phyloP scores from a whole-genome alignment of 1,284 basidiomycete species.

The Ustilago esculenta region DNA sequence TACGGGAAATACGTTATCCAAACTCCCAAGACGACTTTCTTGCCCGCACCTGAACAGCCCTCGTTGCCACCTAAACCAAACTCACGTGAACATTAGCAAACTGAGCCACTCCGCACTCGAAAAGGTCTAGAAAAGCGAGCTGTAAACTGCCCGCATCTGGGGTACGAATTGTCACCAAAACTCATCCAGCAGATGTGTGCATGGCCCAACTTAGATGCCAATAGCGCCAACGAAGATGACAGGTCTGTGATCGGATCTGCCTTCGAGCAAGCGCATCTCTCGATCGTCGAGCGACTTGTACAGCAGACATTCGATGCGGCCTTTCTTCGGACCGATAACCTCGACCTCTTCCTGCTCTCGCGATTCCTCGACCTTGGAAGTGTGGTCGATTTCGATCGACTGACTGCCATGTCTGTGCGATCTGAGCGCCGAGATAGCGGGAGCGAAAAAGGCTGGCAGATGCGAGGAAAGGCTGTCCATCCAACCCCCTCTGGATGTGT shows the following conservation, averaged over 20 bases:
- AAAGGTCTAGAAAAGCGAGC: too few species aligned
- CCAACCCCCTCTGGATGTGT: slow-evolving; percentile 11
- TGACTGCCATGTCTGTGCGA: slow-evolving; percentile 11
- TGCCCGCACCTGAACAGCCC: too few species aligned
- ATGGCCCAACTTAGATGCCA: slow-evolving; percentile 43
- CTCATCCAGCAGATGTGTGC: too few species aligned
- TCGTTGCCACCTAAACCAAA: too few species aligned
- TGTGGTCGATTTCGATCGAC: not conserved
- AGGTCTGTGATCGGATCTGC: slow-evolving; percentile 71
- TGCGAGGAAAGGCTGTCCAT: slow-evolving; percentile 47
- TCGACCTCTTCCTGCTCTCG: not conserved
- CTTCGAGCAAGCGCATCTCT: slow-evolving; percentile 78
- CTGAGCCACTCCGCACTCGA: too few species aligned
- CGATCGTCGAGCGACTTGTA: slow-evolving; percentile 80
- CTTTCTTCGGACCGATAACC: slow-evolving; percentile 47
- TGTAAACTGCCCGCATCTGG: too few species aligned
- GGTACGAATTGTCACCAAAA: too few species aligned
- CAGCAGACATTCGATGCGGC: slow-evolving; percentile 71
- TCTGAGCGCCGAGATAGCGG: slow-evolving; percentile 29
- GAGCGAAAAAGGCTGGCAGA: slow-evolving; percentile 38
- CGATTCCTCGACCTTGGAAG: too few species aligned
- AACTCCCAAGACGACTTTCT: too few species aligned
- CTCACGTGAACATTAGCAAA: too few species aligned
- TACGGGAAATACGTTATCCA: too few species aligned
- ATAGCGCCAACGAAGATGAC: slow-evolving; percentile 71